Conservation (phyloP, 148 eudicot genomes). For the Chenopodium suecicum region DNA sequence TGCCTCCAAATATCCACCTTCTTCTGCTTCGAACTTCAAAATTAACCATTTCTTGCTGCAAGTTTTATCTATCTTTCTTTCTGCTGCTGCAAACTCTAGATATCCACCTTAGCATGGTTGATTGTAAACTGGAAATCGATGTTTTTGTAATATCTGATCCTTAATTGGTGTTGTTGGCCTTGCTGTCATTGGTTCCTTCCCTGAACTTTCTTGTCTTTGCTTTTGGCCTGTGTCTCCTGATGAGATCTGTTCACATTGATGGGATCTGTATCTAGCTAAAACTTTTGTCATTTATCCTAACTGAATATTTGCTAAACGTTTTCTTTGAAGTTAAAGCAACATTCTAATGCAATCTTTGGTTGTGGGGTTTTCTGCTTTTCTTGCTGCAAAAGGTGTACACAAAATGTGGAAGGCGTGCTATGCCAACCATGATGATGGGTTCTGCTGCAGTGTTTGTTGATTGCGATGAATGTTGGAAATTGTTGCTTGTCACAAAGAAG, state of each 20-base stretch:
- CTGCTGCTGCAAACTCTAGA: no score
- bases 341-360: not conserved
- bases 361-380: slow-evolving; percentile 10
- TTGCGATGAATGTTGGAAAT: slow-evolving; percentile 91
- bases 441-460: slow-evolving; percentile 85
- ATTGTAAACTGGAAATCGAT: not conserved
- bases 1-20: no score
- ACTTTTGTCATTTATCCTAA: not conserved
- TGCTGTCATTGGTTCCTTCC: not conserved
- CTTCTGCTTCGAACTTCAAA: no score
- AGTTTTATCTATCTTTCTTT: no score
- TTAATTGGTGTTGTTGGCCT: not conserved
- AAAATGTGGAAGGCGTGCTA: slow-evolving; percentile 89
- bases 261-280: not conserved
- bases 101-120: no score
- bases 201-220: not conserved
- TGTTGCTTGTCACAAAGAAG: slow-evolving; percentile 88
- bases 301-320: not conserved
- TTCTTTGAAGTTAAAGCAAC: not conserved
- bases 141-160: not conserved
- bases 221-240: not conserved
- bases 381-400: slow-evolving; percentile 66
- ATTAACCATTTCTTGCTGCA: no score
- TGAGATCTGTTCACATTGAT: not conserved
- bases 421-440: slow-evolving; percentile 94